Base-by-base conservation (phyloP, 1,139 yeast genomes). In the Tardiomyces blankii region DNA sequence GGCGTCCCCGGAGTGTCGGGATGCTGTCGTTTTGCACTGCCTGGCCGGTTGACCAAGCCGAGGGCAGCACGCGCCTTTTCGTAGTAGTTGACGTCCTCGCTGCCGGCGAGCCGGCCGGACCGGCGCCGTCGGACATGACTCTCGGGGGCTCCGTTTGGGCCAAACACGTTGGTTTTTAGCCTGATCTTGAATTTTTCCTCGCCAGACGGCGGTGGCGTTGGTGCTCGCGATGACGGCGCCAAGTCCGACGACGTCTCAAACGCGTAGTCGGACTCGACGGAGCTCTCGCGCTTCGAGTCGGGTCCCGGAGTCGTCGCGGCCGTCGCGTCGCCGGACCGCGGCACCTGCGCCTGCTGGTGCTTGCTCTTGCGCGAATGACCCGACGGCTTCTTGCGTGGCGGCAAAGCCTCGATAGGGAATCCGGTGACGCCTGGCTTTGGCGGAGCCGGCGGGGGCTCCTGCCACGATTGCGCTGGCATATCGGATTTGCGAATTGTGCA, bases 361-460 rank as follows among this genome's bases (percentile, higher is more conserved):
- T 8, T 28, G 18, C 21, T 35, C 72, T 52, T 27, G 75, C 68
- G 46, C 77, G 82, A 52, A 72, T 74, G 51, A 70, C 75, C 41
- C 74, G 65, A 3, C 5, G 35, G 35, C 35, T 30, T 30, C 53
- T 74, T 78, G 0, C 68, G 59, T 8, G 75, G 74, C 6, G 94
- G 94, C 3, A 69, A 67, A 3, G 75, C 69, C 50, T 78, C 87
- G 44, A 84, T 62, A 2, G 89, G 82, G 39, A 75, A 68, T 1
- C 94, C 94, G 0, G 88, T 80, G 42, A 75, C 75, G 23, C 69
- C 66, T 2, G 82, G 75, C 16, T 59, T 60, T 0, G 80, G 77
- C 19, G 67, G 69, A 0, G 80, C 75, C 33, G 73, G 61, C 9
- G 69, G 71, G 0, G 91, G 89, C 58, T 83, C 91, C 13, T 66